Evolutionary conservation across 2,329 filamentous ascomycete species (phyloP).

Genomic region (Colletotrichum filicis): DNA sequence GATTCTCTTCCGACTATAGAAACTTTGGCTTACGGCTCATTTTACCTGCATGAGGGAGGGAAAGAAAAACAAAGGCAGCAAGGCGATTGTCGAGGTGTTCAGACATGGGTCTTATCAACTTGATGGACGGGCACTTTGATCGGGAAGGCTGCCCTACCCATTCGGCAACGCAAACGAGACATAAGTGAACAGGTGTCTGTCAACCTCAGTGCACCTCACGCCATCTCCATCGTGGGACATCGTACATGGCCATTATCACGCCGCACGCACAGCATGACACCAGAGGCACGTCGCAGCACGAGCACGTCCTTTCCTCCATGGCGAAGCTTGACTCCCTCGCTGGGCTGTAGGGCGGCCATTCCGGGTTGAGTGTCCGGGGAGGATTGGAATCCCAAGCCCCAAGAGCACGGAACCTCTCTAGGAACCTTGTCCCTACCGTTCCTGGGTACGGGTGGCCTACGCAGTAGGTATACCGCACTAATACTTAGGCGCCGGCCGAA

Average conservation of each 20-base stretch:
- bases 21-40: neutral
- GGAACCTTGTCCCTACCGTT: conserved; percentile 22
- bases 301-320: neutral
- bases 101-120: conserved; percentile 13
- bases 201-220: neutral
- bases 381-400: conserved; percentile 27
- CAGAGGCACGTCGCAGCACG: conserved; percentile 6
- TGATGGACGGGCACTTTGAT: neutral
- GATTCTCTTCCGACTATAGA: neutral
- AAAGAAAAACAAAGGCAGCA: neutral
- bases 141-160: conserved; percentile 4
- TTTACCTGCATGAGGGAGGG: neutral
- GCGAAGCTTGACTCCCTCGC: conserved; percentile 3
- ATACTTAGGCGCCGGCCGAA: conserved; percentile 19
- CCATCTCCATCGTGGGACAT: neutral
- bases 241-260: neutral
- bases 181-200: neutral
- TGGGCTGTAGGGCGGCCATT: conserved; percentile 31
- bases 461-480: neutral
- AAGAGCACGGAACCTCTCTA: conserved; percentile 21
- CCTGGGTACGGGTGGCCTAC: neutral
- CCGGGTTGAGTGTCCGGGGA: conserved; percentile 22
- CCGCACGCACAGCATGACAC: conserved; percentile 12
- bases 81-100: neutral
- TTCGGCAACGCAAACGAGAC: neutral